Evolutionary conservation across 106 monocot species (phyloP).

Genomic region (Acanthochlamys bracteata): DNA sequence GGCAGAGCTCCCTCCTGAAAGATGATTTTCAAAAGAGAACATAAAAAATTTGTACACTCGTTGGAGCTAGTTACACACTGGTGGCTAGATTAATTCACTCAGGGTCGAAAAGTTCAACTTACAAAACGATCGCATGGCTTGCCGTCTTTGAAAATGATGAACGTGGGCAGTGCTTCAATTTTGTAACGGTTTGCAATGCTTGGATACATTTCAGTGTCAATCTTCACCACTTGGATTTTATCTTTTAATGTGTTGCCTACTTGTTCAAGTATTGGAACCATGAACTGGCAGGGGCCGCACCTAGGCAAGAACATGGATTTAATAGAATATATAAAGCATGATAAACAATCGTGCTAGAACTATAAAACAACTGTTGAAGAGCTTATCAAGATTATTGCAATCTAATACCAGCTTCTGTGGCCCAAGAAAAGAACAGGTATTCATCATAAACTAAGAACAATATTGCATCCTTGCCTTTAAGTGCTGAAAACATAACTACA

Average conservation of each 20-base stretch:
- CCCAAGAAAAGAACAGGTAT: no score
- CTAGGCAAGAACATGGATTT: slow-evolving; percentile 16
- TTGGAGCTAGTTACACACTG: no score
- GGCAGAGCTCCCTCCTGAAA: slow-evolving; percentile 87
- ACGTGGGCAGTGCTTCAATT: slow-evolving; percentile 85
- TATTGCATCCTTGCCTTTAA: no score
- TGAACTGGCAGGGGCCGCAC: slow-evolving; percentile 96
- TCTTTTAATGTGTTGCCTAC: slow-evolving; percentile 54
- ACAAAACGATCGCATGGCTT: slow-evolving; percentile 90
- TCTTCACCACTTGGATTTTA: slow-evolving; percentile 72
- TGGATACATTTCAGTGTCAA: slow-evolving; percentile 88
- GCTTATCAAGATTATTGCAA: no score
- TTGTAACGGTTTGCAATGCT: slow-evolving; percentile 54
- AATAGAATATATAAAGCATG: not conserved
- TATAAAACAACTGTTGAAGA: no score
- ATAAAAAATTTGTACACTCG: not conserved
- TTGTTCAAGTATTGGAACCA: slow-evolving; percentile 81
- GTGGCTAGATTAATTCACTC: no score
- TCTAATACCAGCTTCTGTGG: no score
- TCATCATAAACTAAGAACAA: no score
- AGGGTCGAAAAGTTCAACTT: slow-evolving; percentile 16
- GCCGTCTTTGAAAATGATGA: slow-evolving; percentile 84
- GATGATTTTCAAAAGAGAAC: not conserved
- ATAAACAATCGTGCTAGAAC: no score
- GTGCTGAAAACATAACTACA: no score